Base-by-base conservation (phyloP, 108 stramenopile genomes). In the Nitzschia palea region DNA sequence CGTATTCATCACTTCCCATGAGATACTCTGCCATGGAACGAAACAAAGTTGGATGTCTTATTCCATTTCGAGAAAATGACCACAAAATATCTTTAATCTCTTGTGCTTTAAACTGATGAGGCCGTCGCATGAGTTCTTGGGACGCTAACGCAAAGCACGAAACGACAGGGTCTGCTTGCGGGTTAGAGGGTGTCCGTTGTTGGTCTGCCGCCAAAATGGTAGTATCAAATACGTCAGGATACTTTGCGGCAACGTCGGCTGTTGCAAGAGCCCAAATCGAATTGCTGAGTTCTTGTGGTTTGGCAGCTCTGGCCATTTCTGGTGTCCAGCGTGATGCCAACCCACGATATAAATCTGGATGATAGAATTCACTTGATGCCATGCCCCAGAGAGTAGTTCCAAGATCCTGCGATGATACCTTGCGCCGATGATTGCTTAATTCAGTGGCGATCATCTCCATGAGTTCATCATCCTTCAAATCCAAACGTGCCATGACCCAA, bases 211-310 rank as follows among this genome's bases (percentile, higher is more conserved):
- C 78, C 4, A 93, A 71, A 15, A 91, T 61, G 10, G 84, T 81
- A 17, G 83, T 86, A 58, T 93, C 92, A 74, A 93, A 90, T 3
- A 74, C 82, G 35, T 76, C 74, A 22, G 56, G 72, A 40, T 84
- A 70, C 43, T 76, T 33, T 0, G 83, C 78, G 23, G 47, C 22
- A 3, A 86, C 74, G 42, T 79, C 85, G 20, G 89, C 86, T 17
- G 83, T 94, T 1, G 89, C 88, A 26, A 94, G 45, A 2, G 88
- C 89, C 88, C 88, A 94, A 9, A 45, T 14, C 18, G 77, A 73
- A 50, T 90, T 94, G 15, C 78, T 82, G 55, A 90, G 63, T 55
- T 94, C 93, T 53, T 94, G 89, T 14, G 89, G 88, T 65, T 94
- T 94, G 65, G 77, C 87, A 0, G 29, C 18, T 1, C 66, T 45